These are phyloP conservation scores for Hippophae rhamnoides DNA, from an alignment of 306 rosid species.

Conservation along the genomic window DNA sequence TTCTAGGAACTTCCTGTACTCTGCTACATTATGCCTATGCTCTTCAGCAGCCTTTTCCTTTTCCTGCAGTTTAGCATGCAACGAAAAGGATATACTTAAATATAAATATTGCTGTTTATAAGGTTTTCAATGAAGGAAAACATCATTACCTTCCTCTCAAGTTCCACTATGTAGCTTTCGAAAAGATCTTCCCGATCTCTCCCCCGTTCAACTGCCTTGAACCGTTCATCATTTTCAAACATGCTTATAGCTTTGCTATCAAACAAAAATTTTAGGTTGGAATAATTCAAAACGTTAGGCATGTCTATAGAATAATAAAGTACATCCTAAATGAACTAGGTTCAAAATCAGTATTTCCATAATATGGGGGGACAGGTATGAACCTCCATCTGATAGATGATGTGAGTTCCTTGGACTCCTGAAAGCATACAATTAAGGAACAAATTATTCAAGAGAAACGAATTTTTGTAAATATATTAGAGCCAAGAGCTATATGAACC, in stretches of 20 bases:
- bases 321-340: slow-evolving; percentile 4
- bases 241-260: slow-evolving; percentile 82
- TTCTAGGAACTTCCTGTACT: slow-evolving; percentile 73
- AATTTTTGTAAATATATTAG: not conserved
- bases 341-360: not conserved
- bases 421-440: slow-evolving; percentile 21
- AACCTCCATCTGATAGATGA: slow-evolving; percentile 96
- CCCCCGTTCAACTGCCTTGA: slow-evolving; percentile 77
- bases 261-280: slow-evolving; percentile 23
- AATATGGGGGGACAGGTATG: slow-evolving; percentile 12
- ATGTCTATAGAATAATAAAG: not conserved
- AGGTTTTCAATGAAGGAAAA: not conserved
- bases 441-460: not conserved
- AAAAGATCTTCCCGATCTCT: slow-evolving; percentile 92
- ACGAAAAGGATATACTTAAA: slow-evolving; percentile 4
- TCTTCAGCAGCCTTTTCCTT: slow-evolving; percentile 87
- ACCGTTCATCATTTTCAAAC: slow-evolving; percentile 90
- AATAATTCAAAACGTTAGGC: slow-evolving; percentile 14
- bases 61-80: slow-evolving; percentile 45
- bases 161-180: slow-evolving; percentile 95
- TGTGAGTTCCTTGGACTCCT: slow-evolving; percentile 91
- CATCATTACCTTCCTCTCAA: slow-evolving; percentile 76
- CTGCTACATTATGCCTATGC: slow-evolving; percentile 54
- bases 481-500: slow-evolving; percentile 21
- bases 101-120: not conserved